These are phyloP conservation scores for Grosmannia huntii DNA, from an alignment of 2,329 filamentous ascomycete genomes.

Conservation along the genomic window DNA sequence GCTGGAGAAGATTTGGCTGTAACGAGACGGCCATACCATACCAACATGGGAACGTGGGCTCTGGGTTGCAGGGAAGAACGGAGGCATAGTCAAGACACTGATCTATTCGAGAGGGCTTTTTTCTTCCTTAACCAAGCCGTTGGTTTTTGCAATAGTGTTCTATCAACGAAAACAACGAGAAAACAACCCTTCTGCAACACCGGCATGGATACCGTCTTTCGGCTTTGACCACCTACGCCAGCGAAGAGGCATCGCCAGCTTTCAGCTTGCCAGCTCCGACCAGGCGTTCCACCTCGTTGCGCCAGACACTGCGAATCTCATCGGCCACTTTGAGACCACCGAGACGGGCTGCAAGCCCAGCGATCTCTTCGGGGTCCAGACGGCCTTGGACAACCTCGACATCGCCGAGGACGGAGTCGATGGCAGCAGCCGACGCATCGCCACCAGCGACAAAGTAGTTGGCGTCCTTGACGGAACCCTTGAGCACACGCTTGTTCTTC, in stretches of 20 bases:
- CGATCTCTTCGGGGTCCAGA: conserved; percentile 85
- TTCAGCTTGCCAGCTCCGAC: conserved; percentile 75
- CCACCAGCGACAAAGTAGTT: conserved; percentile 83
- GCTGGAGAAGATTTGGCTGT: conserved; percentile 21
- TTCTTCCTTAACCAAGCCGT: not conserved
- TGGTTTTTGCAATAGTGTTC: not conserved
- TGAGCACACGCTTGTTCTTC: conserved; percentile 99
- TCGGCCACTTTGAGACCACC: conserved; percentile 63
- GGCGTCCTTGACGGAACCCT: conserved; percentile 87
- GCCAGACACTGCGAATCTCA: conserved; percentile 79
- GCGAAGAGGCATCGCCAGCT: conserved; percentile 63
- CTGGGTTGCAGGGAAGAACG: not conserved
- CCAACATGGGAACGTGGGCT: not conserved
- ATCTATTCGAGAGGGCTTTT: not conserved
- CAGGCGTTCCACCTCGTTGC: conserved; percentile 63
- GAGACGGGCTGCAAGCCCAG: conserved; percentile 67
- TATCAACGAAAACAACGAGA: not conserved
- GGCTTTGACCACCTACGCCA: conserved; percentile 24
- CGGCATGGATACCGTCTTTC: too few species aligned
- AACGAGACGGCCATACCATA: not conserved
- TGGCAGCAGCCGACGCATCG: conserved; percentile 59
- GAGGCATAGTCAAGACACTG: too few species aligned
- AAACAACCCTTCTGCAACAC: not conserved
- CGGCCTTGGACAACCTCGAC: conserved; percentile 79
- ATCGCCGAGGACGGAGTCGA: conserved; percentile 73